These are phyloP conservation scores for Aspergillus tubingensis DNA, from an alignment of 2,329 filamentous ascomycete species.

Conservation along the genomic window DNA sequence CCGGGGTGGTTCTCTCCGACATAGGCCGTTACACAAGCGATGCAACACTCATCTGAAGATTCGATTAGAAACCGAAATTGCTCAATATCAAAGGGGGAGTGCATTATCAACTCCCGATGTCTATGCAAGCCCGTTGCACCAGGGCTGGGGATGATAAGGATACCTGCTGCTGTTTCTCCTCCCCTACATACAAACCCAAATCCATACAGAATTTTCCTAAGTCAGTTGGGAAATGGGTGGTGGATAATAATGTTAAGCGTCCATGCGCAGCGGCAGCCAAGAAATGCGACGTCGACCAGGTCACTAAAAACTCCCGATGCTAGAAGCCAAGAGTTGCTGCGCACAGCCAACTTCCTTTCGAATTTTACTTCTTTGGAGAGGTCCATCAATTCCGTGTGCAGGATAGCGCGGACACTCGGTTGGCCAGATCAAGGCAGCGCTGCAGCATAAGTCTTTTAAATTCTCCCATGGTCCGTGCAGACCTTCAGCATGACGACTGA, in stretches of 20 bases:
- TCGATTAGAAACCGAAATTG: background rate
- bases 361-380: background rate
- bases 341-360: background rate
- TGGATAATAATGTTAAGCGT: background rate
- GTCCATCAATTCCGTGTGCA: constrained; percentile 1
- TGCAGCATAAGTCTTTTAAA: constrained; percentile 7
- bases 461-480: constrained; percentile 9
- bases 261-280: constrained; percentile 2
- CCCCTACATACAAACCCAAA: background rate
- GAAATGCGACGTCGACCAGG: background rate
- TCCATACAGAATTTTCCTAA: background rate
- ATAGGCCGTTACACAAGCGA: background rate
- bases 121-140: background rate
- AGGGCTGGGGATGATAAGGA: background rate
- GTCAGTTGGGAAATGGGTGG: background rate
- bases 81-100: background rate
- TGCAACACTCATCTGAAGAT: background rate
- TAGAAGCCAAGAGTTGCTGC: background rate
- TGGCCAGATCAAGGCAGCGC: constrained; percentile 8
- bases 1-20: no score
- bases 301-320: constrained; percentile 3
- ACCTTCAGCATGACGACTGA: constrained; percentile 1
- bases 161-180: background rate
- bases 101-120: background rate
- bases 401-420: background rate